These are phyloP conservation scores for Hericium coralloides DNA, from an alignment of 768 basidiomycete genomes.

Conservation along the genomic window DNA sequence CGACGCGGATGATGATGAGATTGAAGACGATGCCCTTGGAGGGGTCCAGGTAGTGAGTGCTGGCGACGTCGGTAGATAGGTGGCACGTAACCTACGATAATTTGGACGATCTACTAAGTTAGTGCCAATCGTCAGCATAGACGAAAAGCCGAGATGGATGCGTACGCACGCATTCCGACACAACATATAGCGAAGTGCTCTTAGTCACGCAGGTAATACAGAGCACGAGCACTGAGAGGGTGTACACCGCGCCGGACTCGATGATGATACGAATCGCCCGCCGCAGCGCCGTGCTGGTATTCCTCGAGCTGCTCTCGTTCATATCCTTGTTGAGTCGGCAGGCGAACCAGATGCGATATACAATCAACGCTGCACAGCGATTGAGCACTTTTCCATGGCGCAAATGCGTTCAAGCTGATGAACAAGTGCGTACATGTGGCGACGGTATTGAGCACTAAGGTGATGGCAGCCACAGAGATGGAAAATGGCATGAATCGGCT, in stretches of 20 bases:
- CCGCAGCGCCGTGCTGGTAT: neutral
- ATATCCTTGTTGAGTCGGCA: too few relatives aligned
- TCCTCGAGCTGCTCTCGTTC: too few relatives aligned
- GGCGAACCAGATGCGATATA: neutral
- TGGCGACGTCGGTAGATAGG: too few relatives aligned
- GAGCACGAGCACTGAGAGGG: slow-evolving; percentile 12
- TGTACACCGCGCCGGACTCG: slow-evolving; percentile 24
- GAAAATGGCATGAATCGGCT: neutral
- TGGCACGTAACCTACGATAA: neutral
- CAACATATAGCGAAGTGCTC: slow-evolving; percentile 19
- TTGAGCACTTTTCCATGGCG: too few relatives aligned
- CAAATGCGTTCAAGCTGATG: too few relatives aligned
- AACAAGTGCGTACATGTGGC: neutral
- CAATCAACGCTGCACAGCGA: neutral
- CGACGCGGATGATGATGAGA: slow-evolving; percentile 23
- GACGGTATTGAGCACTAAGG: neutral
- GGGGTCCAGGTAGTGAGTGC: too few relatives aligned
- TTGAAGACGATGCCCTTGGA: slow-evolving; percentile 19
- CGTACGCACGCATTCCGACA: slow-evolving; percentile 15
- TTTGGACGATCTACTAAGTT: neutral
- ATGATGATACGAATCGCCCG: slow-evolving; percentile 21
- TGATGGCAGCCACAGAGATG: neutral
- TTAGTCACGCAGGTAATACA: slow-evolving; percentile 14
- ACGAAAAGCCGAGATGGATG: neutral
- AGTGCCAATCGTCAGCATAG: too few relatives aligned